phyloP scores from a whole-genome alignment of 257 asterid species.

The Scutellaria minor region DNA sequence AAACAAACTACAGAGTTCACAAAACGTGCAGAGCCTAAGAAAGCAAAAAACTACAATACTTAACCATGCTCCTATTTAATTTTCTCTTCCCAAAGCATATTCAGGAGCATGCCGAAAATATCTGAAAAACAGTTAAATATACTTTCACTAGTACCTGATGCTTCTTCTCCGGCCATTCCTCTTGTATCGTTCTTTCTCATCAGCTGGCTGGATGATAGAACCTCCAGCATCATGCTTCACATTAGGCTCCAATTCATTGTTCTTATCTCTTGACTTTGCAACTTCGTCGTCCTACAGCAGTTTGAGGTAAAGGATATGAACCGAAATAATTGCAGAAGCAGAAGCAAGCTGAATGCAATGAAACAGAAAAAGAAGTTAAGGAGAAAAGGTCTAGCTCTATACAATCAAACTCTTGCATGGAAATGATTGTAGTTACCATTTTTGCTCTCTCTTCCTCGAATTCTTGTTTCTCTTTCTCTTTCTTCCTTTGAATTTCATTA shows the following conservation, averaged over 20 bases:
- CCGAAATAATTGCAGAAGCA: constrained; percentile 97
- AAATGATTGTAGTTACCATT: constrained; percentile 62
- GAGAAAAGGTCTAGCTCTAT: constrained; percentile 43
- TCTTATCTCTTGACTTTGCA: constrained; percentile 47
- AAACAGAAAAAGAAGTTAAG: constrained; percentile 62
- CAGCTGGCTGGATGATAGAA: constrained; percentile 42
- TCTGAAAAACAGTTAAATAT: background rate
- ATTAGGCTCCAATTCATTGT: constrained; percentile 47
- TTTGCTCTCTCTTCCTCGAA: constrained; percentile 62
- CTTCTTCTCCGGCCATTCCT: constrained; percentile 63
- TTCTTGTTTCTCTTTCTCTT: constrained; percentile 77
- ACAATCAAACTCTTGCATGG: constrained; percentile 58
- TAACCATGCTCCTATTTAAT: background rate
- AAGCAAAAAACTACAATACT: background rate
- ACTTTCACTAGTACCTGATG: constrained; percentile 53
- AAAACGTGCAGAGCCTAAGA: background rate
- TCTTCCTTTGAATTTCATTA: constrained; percentile 75
- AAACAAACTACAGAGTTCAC: constrained; percentile 11
- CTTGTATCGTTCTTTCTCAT: constrained; percentile 55
- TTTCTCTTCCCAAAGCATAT: background rate
- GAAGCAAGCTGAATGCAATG: constrained; percentile 86
- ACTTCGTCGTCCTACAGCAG: constrained; percentile 91
- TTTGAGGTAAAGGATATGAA: constrained; percentile 97
- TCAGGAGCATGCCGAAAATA: constrained; percentile 6
- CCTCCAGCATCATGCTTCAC: constrained; percentile 50